Evolutionary conservation across 495 filamentous ascomycete species (phyloP).

Genomic region (Trichoderma gamsii): DNA sequence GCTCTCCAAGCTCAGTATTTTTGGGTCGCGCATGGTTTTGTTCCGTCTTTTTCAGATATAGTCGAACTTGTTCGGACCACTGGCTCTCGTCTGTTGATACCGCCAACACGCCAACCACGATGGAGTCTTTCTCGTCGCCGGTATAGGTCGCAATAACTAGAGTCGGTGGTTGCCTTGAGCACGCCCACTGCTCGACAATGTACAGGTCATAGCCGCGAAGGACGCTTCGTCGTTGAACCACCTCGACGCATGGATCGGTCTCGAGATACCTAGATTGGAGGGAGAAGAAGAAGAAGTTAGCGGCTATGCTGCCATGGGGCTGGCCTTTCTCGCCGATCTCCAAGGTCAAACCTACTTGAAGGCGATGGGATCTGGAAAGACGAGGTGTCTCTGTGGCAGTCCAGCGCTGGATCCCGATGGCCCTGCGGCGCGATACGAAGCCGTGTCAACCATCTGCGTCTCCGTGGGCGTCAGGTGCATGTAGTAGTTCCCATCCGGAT

Average conservation of each 20-base stretch:
- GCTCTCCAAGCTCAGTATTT: constrained; percentile 72
- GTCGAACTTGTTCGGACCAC: constrained; percentile 71
- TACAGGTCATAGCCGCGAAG: constrained; percentile 89
- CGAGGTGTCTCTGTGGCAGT: constrained; percentile 40
- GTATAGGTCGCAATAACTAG: constrained; percentile 93
- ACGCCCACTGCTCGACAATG: constrained; percentile 96
- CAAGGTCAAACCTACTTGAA: constrained; percentile 41
- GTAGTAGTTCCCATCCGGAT: constrained; percentile 19
- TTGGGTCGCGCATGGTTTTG: constrained; percentile 76
- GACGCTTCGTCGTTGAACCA: constrained; percentile 61
- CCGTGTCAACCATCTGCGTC: constrained; percentile 17
- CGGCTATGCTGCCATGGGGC: constrained; percentile 6
- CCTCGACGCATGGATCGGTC: constrained; percentile 70
- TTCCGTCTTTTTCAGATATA: constrained; percentile 82
- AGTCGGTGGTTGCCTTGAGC: constrained; percentile 81
- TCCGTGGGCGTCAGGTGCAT: neutral
- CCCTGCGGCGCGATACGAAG: neutral
- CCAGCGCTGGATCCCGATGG: constrained; percentile 18
- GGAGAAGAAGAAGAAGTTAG: neutral
- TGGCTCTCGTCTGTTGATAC: constrained; percentile 72
- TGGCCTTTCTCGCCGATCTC: neutral
- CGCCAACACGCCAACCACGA: constrained; percentile 74
- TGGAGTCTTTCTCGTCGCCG: constrained; percentile 69
- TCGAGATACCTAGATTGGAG: constrained; percentile 63
- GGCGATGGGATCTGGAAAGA: constrained; percentile 69